Evolutionary conservation across 352 stramenopile genomes (phyloP).

Genomic region (Phytophthora hybrid): DNA sequence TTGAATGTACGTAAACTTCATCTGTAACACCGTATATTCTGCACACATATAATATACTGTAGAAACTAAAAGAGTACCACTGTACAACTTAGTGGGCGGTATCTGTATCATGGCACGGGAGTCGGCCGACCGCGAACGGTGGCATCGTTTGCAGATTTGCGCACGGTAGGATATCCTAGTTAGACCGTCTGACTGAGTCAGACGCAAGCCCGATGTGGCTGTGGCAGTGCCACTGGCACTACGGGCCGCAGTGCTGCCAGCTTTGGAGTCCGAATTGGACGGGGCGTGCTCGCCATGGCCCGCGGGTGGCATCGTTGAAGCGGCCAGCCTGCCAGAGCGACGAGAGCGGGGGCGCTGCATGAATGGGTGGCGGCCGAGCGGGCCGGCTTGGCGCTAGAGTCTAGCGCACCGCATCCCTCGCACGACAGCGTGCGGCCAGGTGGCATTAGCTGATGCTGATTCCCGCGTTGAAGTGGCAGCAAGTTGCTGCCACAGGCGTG

Average conservation of each 20-base stretch:
- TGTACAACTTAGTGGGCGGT: no score
- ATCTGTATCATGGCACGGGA: constrained; percentile 24
- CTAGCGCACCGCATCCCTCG: constrained; percentile 22
- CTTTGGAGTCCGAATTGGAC: no score
- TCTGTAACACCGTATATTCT: no score
- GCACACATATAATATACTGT: no score
- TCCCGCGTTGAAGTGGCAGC: constrained; percentile 21
- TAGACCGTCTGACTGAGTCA: no score
- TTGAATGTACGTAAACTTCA: no score
- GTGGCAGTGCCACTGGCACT: no score
- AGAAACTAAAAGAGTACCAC: no score
- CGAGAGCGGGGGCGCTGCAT: neutral
- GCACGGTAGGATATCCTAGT: constrained; percentile 23
- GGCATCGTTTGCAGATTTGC: constrained; percentile 29
- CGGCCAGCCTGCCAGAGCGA: constrained; percentile 1
- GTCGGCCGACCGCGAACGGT: neutral
- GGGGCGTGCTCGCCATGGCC: no score
- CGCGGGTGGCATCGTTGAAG: constrained; percentile 11
- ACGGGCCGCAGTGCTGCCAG: no score
- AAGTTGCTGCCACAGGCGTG: neutral
- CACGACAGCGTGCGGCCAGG: constrained; percentile 28
- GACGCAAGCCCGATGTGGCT: no score
- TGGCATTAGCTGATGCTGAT: constrained; percentile 31
- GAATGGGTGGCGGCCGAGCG: constrained; percentile 15
- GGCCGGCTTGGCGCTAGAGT: neutral